Percentiles rank a stretch among this genome's conserved stretches.
phyloP scores from a whole-genome alignment of 208 protist species.

The Trypanosoma scelopori region DNA sequence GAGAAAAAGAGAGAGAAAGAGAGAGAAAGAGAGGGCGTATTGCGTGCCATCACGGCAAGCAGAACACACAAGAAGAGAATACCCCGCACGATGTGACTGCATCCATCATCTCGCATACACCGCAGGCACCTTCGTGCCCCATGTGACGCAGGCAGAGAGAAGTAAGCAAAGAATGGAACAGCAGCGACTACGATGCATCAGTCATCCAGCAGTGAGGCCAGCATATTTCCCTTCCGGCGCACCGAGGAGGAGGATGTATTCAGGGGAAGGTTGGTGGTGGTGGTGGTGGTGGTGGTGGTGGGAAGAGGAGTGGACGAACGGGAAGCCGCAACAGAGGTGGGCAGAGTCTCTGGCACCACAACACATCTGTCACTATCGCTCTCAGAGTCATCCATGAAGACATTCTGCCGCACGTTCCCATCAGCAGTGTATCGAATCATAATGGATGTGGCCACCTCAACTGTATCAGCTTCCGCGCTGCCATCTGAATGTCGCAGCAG shows the following conservation, averaged over 20 bases:
- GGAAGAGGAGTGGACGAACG: background rate
- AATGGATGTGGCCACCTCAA: slow-evolving; percentile 21
- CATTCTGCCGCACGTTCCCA: slow-evolving; percentile 16
- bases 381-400: slow-evolving; percentile 24
- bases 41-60: no score
- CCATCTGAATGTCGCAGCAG: background rate
- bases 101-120: no score
- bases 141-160: background rate
- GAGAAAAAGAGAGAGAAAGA: background rate
- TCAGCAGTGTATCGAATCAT: slow-evolving; percentile 13
- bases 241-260: background rate
- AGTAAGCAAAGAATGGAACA: background rate
- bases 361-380: background rate
- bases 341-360: background rate
- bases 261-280: no score
- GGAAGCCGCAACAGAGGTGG: background rate
- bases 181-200: slow-evolving; percentile 12
- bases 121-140: no score
- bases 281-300: background rate
- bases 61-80: no score
- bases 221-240: slow-evolving; percentile 11
- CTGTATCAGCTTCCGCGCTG: background rate
- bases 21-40: no score
- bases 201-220: slow-evolving; percentile 30
- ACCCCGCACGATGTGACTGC: no score